Conservation (phyloP, 352 stramenopile genomes). For the Achlya hypogyna region DNA sequence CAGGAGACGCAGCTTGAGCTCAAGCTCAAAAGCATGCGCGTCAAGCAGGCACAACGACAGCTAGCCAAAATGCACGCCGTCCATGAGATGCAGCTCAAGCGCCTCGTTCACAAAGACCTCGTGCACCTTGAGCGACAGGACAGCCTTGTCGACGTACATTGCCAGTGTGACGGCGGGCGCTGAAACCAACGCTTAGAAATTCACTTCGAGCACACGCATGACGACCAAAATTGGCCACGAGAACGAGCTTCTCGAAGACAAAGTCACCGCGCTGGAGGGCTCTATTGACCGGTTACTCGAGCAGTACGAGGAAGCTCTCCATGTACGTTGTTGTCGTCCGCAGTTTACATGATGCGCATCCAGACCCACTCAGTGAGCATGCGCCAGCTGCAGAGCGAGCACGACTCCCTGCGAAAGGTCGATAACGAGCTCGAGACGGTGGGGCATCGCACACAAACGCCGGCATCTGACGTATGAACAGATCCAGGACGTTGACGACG, state of each 20-base stretch:
- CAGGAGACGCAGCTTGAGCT: not conserved
- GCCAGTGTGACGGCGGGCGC: too few relatives aligned
- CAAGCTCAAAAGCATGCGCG: not conserved
- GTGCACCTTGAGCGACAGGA: not conserved
- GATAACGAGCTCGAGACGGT: not conserved
- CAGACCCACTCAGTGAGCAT: not conserved
- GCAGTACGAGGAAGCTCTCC: not conserved
- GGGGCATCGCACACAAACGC: too few relatives aligned
- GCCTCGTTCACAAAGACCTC: not conserved
- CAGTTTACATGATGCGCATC: too few relatives aligned
- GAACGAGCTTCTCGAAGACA: not conserved
- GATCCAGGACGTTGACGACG: not conserved
- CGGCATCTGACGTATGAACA: too few relatives aligned
- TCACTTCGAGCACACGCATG: not conserved
- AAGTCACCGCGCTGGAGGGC: not conserved
- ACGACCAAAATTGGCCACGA: not conserved
- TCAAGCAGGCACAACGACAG: not conserved
- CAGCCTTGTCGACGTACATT: not conserved
- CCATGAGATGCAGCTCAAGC: not conserved
- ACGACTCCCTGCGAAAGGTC: not conserved
- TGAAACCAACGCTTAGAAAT: too few relatives aligned
- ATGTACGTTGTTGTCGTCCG: not conserved
- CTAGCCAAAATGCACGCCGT: not conserved
- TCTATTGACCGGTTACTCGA: not conserved
- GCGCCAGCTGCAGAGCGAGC: not conserved